These are phyloP conservation scores for Trichoderma guizhouense DNA, from an alignment of 2,329 filamentous ascomycete genomes.

Conservation along the genomic window DNA sequence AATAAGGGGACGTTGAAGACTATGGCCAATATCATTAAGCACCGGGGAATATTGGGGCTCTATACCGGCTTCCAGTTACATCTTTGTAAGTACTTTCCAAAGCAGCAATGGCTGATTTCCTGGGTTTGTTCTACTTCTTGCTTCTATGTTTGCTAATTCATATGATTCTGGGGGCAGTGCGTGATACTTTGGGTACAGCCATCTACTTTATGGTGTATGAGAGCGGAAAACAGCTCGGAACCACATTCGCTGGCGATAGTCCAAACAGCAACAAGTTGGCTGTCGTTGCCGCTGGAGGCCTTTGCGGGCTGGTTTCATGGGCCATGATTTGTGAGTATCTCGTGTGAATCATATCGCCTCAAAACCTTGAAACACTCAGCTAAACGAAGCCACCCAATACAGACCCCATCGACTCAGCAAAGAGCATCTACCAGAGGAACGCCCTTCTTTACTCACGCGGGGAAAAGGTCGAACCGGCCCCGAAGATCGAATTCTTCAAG, in stretches of 20 bases:
- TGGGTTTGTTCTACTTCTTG: not conserved
- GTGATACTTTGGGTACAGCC: conserved; percentile 77
- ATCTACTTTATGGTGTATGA: conserved; percentile 92
- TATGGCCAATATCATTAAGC: conserved; percentile 71
- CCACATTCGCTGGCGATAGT: conserved; percentile 66
- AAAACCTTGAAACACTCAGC: not conserved
- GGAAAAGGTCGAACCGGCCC: conserved; percentile 60
- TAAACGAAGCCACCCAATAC: not conserved
- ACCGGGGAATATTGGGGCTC: conserved; percentile 68
- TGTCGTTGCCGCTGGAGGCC: conserved; percentile 72
- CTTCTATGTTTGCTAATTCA: conserved; percentile 18
- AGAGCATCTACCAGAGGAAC: conserved; percentile 82
- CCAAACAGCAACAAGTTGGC: conserved; percentile 76
- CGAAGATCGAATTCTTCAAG: conserved; percentile 75
- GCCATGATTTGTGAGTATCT: conserved; percentile 62
- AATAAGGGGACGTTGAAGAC: conserved; percentile 76
- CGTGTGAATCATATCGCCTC: not conserved
- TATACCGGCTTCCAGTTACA: conserved; percentile 81
- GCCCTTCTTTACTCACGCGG: conserved; percentile 67
- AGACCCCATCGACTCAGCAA: conserved; percentile 76
- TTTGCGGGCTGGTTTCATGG: conserved; percentile 84
- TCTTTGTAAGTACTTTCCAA: conserved; percentile 56
- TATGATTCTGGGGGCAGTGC: conserved; percentile 47
- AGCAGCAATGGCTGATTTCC: not conserved
- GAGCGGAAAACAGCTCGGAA: conserved; percentile 77